Evolutionary conservation across 495 filamentous ascomycete species (phyloP), one percentile per base, ranked within the genome.

Genomic region (Penicillium antarcticum): DNA sequence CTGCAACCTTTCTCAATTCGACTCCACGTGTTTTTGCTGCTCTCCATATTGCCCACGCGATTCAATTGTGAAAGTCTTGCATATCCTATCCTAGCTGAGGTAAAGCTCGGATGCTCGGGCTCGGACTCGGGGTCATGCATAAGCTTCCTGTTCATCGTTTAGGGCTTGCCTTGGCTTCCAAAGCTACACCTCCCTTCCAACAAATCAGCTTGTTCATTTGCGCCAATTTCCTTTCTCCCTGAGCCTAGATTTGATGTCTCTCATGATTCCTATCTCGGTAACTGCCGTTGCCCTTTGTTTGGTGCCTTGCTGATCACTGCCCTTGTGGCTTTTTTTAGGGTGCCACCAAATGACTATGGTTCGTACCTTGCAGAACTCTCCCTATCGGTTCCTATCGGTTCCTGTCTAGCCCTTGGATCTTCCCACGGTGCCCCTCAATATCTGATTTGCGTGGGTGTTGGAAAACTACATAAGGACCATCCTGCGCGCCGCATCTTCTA

Each of bases 381-480:
- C 46, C 18, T 34, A 41, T 42, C 37, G 11, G 46, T 13, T 41
- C 26, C 18, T 42, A 49, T 49, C 47, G 46, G 49, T 51, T 54
- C 52, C 51, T 61, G 60, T 17, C 37, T 50, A 33, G 52, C 54
- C 61, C 57, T 64, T 55, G 56, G 51, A 29, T 51, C 53, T 53
- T 45, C 46, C 53, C 39, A 48, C n/a, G 16, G 47, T 55, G 31
- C 51, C 48, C 35, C 42, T 50, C 48, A 46, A 45, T 40, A 35
- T 47, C 19, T 45, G 13, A 11, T 31, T 33, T 19, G 21, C 35
- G 14, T 34, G 42, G 29, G 11, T 32, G 26, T 43, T 19, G 17
- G 56, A 57, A 29, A 63, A 54, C 46, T 66, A 66, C 61, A 57
- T 61, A 66, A 66, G 56, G 59, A n/a, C 51, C 45, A 39, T 40